phyloP scores from a whole-genome alignment of 163 green algal species.

The Scenedesmus sp. region DNA sequence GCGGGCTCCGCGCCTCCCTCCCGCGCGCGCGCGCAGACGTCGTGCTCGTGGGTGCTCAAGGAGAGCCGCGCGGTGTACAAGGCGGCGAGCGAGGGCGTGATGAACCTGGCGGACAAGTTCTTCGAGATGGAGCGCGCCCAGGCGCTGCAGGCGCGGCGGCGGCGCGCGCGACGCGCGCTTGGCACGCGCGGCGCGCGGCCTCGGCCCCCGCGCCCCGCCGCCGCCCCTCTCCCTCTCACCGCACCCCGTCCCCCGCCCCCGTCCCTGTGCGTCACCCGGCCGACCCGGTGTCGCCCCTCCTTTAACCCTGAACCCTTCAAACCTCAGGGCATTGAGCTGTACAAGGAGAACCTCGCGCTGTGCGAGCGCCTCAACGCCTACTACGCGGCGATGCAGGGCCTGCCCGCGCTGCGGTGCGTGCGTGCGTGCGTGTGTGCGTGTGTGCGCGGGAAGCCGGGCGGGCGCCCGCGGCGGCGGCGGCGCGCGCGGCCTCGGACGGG shows the following conservation, averaged over 20 bases:
- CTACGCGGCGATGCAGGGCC: constrained; percentile 57
- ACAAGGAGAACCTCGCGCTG: constrained; percentile 54
- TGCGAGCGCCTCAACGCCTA: constrained; percentile 64
- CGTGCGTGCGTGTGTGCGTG: no score
- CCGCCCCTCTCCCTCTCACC: no score
- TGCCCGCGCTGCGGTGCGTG: constrained; percentile 50
- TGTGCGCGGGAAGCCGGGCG: no score
- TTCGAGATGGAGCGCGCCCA: constrained; percentile 90
- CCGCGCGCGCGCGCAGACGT: constrained; percentile 18
- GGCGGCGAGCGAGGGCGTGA: constrained; percentile 90
- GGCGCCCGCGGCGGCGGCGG: neutral
- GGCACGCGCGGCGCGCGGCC: no score
- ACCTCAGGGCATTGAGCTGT: constrained; percentile 51
- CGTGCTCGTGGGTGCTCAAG: constrained; percentile 60
- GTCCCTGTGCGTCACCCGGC: no score
- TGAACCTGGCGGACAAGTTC: constrained; percentile 95
- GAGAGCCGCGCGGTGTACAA: constrained; percentile 83
- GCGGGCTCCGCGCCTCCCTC: neutral
- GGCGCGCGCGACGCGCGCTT: no score
- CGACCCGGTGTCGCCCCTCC: no score
- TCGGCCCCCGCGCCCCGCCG: no score
- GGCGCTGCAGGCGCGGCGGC: constrained; percentile 55
- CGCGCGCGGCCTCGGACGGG: neutral
- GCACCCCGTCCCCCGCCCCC: no score
- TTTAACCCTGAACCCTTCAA: neutral